A percentile compares a stretch with the other conserved stretches of the same genome.
Evolutionary conservation across 331 rosid species (phyloP).

Genomic region (Quercus tomentella): DNA sequence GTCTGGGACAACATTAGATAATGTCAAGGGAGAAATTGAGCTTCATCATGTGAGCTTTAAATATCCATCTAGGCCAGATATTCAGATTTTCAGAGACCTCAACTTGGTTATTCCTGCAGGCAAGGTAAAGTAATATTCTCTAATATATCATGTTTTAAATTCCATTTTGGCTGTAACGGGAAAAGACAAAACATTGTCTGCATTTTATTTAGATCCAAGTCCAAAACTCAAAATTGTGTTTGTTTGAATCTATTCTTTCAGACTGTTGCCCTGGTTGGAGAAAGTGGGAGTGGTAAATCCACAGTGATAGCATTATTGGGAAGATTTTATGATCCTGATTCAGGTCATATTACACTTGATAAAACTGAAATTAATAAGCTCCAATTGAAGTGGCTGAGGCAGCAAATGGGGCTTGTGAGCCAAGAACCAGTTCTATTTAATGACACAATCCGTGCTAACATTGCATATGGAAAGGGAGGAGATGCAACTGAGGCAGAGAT

Average conservation of each 20-base stretch:
- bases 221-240: not conserved
- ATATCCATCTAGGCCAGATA: conserved; percentile 71
- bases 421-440: conserved; percentile 76
- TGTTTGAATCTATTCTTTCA: conserved; percentile 18
- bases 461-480: conserved; percentile 72
- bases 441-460: conserved; percentile 68
- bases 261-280: conserved; percentile 81
- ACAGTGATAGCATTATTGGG: conserved; percentile 69
- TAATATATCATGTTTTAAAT: not conserved
- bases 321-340: conserved; percentile 74
- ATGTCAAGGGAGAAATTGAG: conserved; percentile 55
- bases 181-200: too few species aligned
- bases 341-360: conserved; percentile 57
- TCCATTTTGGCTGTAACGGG: not conserved
- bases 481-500: conserved; percentile 66
- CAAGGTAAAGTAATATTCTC: conserved; percentile 34
- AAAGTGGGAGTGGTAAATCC: conserved; percentile 89
- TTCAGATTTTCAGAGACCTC: conserved; percentile 62
- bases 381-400: conserved; percentile 71
- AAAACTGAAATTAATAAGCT: conserved; percentile 54
- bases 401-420: conserved; percentile 77
- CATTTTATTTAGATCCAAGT: too few species aligned
- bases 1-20: conserved; percentile 48
- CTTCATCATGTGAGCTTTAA: conserved; percentile 59
- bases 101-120: conserved; percentile 56